phyloP scores from a whole-genome alignment of 441 rosid genomes.

The Croton laevigatus region DNA sequence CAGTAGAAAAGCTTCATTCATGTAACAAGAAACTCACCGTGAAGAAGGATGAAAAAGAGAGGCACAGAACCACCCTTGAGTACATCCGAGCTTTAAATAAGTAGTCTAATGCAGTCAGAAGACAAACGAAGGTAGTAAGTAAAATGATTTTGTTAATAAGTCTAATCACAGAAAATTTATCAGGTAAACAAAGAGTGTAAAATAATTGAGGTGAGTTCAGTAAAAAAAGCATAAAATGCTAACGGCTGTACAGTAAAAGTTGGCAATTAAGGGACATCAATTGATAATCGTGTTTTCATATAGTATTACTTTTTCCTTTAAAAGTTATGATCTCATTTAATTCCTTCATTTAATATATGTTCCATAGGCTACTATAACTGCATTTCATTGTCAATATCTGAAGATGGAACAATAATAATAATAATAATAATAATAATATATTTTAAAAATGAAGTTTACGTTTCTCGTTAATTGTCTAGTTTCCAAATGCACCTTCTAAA shows the following conservation, averaged over 20 bases:
- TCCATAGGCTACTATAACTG: background rate
- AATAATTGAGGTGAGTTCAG: background rate
- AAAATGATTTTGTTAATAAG: constrained; percentile 2
- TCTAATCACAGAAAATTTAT: constrained; percentile 1
- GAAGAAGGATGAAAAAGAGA: constrained; percentile 69
- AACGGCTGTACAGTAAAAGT: background rate
- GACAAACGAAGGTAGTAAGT: constrained; percentile 8
- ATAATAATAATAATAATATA: too few species aligned
- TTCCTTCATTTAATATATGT: background rate
- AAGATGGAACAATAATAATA: background rate
- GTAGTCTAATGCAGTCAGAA: constrained; percentile 51
- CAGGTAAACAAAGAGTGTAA: background rate
- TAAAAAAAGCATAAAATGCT: background rate
- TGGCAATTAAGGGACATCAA: background rate
- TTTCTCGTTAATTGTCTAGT: too few species aligned
- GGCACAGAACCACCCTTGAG: constrained; percentile 92
- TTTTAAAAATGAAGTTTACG: background rate
- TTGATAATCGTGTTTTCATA: too few species aligned
- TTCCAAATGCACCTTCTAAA: background rate
- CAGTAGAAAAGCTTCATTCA: constrained; percentile 4
- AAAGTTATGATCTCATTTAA: background rate
- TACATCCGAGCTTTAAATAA: constrained; percentile 82
- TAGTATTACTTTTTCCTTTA: background rate
- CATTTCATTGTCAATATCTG: background rate
- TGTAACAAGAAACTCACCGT: constrained; percentile 39